Base-by-base conservation (phyloP, 305 asterid species). In the Striga hermonthica region DNA sequence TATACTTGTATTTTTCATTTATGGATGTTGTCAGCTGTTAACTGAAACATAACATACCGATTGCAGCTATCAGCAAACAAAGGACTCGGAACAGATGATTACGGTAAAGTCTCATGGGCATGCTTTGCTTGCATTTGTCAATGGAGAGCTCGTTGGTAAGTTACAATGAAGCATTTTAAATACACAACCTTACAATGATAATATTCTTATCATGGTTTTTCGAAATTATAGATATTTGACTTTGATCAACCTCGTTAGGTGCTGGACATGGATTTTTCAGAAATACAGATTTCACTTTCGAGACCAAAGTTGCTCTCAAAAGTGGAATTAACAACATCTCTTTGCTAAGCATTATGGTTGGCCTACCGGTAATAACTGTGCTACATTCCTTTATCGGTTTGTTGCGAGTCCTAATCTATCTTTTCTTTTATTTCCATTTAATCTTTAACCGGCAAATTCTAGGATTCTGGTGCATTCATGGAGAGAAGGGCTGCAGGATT, bases 391-490 rank as follows among this genome's bases (percentile, higher is more conserved):
- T 57, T 48, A 36, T 22, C 13, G 11, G 49, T 47, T 22, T 22
- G 16, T 57, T 7, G 60, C 47, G 35, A 39, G 35, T 45, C 40
- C 22, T 22, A 65, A 54, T n/a, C 43, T 57, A 66, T 55, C 28
- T 1, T 48, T 48, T 47, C 4, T 48, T 48, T 48, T 16, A 48
- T 11, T 48, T 4, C 71, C 1, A 0, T 49, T 14, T 13, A 35
- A 7, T 41, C 57, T 57, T 40, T 60, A 54, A 49, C 15, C 74
- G 71, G 66, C 3, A 53, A 22, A 72, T 57, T 60, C 57, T 62
- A 89, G 97, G 88, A 92, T 78, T 89, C 97, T 6, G 98, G 97
- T 57, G 81, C 97, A 37, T 65, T 35, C 75, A 80, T 89, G 79
- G 97, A 89, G 84, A 80, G 67, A 6, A 79, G 78, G 67, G 73